Evolutionary conservation across 371 early-diverging fungal genomes (phyloP), one percentile per base, ranked within the genome.

Genomic region (Fennellomyces sp.): DNA sequence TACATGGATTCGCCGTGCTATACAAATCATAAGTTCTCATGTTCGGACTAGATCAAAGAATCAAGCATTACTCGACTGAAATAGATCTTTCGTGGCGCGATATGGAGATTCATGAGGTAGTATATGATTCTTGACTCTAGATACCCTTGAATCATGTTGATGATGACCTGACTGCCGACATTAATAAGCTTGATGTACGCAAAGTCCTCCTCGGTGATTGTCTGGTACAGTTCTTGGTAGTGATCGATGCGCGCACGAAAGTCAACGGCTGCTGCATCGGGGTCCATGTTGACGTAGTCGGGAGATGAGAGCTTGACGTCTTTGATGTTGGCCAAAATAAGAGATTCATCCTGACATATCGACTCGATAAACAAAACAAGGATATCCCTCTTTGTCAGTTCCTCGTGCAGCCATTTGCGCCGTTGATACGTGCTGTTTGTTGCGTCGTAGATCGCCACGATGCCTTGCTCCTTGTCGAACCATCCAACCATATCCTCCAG

Each of bases 91-190:
- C 96, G 66, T 4, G 98, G 96, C 11, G 91, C 88, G 52, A 95
- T 97, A 78, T 99, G 98, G 30, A 99, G 83, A 75, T 99, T 99
- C 98, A 97, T 97, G 61, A 98, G 75, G 68, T 94, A 98, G 75
- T 95, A 97, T 11, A 96, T 95, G 58, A 99, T 93, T 38, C 98
- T 82, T 36, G 93, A 91, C 71, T 97, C 95, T 17, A 97, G 82
- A 72, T 96, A 97, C 52, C 97, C 97, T 58, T 89, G 88, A 56
- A 96, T 93, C 66, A 88, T 86, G 69, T 96, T 94, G 64, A 96
- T 90, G 47, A 94, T 87, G 41, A 90, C 89, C 61, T 94, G 92
- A 47, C 89, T 85, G 21, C 97, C 97, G 25, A 97, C 94, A 69
- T 98, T 96, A 66, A 97, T 91, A 45, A 96, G 78, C 68, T 96